These are phyloP conservation scores for Puccinia triticina DNA, from an alignment of 1,284 basidiomycete species.

Conservation along the genomic window DNA sequence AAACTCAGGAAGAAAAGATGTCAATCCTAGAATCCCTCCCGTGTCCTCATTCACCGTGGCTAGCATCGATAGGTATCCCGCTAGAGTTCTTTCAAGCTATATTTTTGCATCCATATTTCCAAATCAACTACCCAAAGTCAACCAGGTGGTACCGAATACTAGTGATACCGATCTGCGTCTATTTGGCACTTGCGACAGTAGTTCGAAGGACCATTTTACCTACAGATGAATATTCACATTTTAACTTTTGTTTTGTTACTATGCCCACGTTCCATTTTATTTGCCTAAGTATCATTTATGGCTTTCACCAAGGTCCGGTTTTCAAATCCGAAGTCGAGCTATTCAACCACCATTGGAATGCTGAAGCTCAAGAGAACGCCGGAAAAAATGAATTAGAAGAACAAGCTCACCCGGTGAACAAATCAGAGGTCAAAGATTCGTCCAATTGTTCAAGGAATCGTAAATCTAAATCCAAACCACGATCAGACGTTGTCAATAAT, in stretches of 20 bases:
- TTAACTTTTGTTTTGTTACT: slow-evolving; percentile 44
- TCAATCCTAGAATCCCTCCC: slow-evolving; percentile 33
- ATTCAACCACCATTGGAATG: slow-evolving; percentile 17
- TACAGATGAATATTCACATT: slow-evolving; percentile 17
- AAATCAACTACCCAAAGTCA: slow-evolving; percentile 32
- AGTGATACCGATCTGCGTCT: slow-evolving; percentile 31
- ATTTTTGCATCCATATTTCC: slow-evolving; percentile 45
- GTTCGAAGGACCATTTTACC: slow-evolving; percentile 31
- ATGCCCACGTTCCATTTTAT: slow-evolving; percentile 47
- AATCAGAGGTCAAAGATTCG: background rate
- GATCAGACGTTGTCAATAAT: background rate
- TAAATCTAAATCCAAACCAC: slow-evolving; percentile 22
- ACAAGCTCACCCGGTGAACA: background rate
- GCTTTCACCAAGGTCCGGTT: slow-evolving; percentile 38
- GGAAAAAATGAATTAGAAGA: background rate
- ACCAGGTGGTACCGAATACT: slow-evolving; percentile 20
- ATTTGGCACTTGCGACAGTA: slow-evolving; percentile 47
- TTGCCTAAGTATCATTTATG: slow-evolving; percentile 42
- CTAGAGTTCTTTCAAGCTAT: slow-evolving; percentile 24
- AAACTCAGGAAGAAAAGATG: background rate
- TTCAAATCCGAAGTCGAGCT: slow-evolving; percentile 40
- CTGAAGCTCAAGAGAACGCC: background rate
- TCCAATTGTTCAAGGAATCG: slow-evolving; percentile 22
- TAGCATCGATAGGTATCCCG: slow-evolving; percentile 23
- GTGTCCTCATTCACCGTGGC: slow-evolving; percentile 35